phyloP scores from a whole-genome alignment of 768 basidiomycete genomes.

The Dendrothele bispora region DNA sequence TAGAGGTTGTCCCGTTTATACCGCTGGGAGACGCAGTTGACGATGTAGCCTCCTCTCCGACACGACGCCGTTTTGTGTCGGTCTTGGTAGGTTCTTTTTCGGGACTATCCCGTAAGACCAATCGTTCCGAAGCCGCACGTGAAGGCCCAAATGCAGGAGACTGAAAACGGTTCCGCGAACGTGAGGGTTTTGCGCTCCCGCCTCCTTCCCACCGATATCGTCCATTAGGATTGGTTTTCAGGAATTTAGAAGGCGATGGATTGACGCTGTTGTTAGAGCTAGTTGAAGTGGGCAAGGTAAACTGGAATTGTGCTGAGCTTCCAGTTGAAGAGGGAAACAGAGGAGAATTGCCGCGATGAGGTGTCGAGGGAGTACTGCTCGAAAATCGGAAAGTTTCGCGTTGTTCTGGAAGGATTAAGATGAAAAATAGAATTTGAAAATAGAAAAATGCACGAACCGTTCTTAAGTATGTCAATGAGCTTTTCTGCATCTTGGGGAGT shows the following conservation, averaged over 20 bases:
- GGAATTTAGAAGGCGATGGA: slow-evolving; percentile 48
- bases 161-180: slow-evolving; percentile 61
- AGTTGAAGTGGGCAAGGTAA: slow-evolving; percentile 15
- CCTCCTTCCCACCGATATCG: slow-evolving; percentile 73
- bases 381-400: slow-evolving; percentile 67
- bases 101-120: slow-evolving; percentile 29
- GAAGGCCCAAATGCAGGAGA: slow-evolving; percentile 73
- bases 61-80: slow-evolving; percentile 63
- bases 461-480: not conserved
- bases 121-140: slow-evolving; percentile 39
- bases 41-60: slow-evolving; percentile 43
- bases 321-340: slow-evolving; percentile 19
- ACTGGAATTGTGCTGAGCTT: slow-evolving; percentile 18
- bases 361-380: slow-evolving; percentile 39
- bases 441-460: not conserved
- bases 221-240: slow-evolving; percentile 75
- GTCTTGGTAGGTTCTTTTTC: slow-evolving; percentile 30
- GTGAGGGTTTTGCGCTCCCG: slow-evolving; percentile 60
- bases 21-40: slow-evolving; percentile 31
- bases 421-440: not conserved
- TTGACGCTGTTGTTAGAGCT: slow-evolving; percentile 20
- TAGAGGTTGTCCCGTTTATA: too few relatives aligned
- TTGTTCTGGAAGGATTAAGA: slow-evolving; percentile 22
- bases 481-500: too few relatives aligned
- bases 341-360: slow-evolving; percentile 37